These are phyloP conservation scores for Cladosporium sp. DNA, from an alignment of 2,329 filamentous ascomycete species.

Conservation along the genomic window DNA sequence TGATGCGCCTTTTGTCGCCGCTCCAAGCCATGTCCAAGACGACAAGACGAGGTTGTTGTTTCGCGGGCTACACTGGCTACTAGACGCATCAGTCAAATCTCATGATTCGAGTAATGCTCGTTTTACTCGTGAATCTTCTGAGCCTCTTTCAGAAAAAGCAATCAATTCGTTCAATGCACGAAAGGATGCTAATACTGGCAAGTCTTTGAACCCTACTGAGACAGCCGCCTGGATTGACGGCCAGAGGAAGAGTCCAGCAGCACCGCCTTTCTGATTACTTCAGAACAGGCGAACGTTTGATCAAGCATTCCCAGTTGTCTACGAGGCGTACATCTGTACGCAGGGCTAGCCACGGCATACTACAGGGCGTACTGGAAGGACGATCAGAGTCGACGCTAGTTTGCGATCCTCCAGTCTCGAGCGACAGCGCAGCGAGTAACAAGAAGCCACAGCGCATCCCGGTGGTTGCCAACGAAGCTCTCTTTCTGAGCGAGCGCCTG, in stretches of 20 bases:
- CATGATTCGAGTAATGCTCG: background rate
- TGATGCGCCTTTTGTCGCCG: background rate
- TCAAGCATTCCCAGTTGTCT: background rate
- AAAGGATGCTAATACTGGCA: background rate
- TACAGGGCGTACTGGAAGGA: background rate
- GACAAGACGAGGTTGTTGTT: background rate
- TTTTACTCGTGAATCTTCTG: background rate
- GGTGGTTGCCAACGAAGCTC: background rate
- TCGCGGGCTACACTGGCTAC: conserved; percentile 4
- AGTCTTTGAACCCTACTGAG: background rate
- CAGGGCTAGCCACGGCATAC: background rate
- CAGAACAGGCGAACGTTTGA: background rate
- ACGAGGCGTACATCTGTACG: background rate
- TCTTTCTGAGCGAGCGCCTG: background rate
- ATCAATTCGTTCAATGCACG: background rate
- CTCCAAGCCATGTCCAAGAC: background rate
- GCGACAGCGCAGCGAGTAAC: background rate
- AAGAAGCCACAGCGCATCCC: background rate
- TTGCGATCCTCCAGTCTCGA: background rate
- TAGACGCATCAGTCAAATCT: background rate
- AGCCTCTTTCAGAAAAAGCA: conserved; percentile 11
- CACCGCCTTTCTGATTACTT: conserved; percentile 9
- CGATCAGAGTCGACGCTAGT: background rate
- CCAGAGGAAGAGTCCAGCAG: background rate
- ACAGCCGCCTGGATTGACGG: conserved; percentile 11